Conservation (phyloP, 2,329 filamentous ascomycete genomes). For the Calonectria hongkongensis region DNA sequence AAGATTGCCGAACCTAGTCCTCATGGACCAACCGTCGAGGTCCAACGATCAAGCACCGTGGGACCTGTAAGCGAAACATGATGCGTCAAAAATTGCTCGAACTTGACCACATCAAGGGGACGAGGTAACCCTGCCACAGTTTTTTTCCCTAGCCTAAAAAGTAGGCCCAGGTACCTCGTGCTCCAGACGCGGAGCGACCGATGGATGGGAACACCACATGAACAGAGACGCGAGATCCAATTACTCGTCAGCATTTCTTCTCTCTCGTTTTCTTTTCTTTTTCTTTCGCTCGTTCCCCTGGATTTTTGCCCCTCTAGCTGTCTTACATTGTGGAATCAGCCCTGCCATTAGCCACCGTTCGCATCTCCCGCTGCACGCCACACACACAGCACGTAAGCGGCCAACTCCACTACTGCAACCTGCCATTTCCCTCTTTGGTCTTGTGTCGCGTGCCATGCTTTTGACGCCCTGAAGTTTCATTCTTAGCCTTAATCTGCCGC, state of each 20-base stretch:
- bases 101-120: constrained; percentile 21
- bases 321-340: constrained; percentile 10
- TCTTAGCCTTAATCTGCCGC: constrained; percentile 39
- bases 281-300: background rate
- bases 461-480: constrained; percentile 36
- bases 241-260: constrained; percentile 2
- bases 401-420: constrained; percentile 28
- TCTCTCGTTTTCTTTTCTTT: constrained; percentile 8
- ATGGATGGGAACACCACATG: constrained; percentile 8
- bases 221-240: constrained; percentile 1
- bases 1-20: constrained; percentile 35
- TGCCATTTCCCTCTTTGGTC: constrained; percentile 27
- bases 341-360: background rate
- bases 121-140: constrained; percentile 14
- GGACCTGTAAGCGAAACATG: constrained; percentile 22
- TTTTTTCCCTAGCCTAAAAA: constrained; percentile 26
- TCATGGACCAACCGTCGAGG: constrained; percentile 15
- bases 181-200: constrained; percentile 5
- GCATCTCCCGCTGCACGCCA: constrained; percentile 21
- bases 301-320: background rate
- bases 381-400: background rate
- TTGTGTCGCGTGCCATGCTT: constrained; percentile 49
- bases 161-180: constrained; percentile 4
- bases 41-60: constrained; percentile 25
- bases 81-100: constrained; percentile 23